phyloP scores from a whole-genome alignment of 225 moss, liverwort and hornwort genomes.

The Thuidium tamariscinum region DNA sequence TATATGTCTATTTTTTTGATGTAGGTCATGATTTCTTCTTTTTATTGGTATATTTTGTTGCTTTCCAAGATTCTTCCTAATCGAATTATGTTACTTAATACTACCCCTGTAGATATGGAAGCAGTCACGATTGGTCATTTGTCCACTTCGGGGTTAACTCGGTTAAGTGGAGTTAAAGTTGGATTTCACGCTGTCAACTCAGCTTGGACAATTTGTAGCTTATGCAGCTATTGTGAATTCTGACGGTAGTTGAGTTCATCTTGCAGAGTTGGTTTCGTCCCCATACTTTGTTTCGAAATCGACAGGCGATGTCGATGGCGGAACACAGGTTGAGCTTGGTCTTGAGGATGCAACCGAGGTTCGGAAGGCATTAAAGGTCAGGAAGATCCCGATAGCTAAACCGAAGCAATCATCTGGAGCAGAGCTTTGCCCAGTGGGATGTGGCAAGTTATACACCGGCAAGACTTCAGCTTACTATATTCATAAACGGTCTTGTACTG shows the following conservation, averaged over 20 bases:
- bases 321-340: neutral
- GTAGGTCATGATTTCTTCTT: neutral
- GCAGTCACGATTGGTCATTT: neutral
- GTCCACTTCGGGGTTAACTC: neutral
- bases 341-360: neutral
- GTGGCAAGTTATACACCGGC: neutral
- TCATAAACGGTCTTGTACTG: constrained; percentile 3
- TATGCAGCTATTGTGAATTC: neutral
- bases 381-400: neutral
- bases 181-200: neutral
- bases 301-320: neutral
- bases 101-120: neutral
- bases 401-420: neutral
- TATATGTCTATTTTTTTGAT: neutral
- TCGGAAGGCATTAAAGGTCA: neutral
- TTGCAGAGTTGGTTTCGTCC: constrained; percentile 1
- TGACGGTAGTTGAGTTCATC: neutral
- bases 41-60: neutral
- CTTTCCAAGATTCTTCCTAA: neutral
- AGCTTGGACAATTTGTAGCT: neutral
- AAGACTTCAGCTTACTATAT: constrained; percentile 15
- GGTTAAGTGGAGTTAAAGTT: neutral
- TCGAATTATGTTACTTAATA: neutral
- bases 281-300: neutral
- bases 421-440: constrained; percentile 18